Conservation (phyloP, 768 basidiomycete genomes). For the Crassisporium funariophilum region DNA sequence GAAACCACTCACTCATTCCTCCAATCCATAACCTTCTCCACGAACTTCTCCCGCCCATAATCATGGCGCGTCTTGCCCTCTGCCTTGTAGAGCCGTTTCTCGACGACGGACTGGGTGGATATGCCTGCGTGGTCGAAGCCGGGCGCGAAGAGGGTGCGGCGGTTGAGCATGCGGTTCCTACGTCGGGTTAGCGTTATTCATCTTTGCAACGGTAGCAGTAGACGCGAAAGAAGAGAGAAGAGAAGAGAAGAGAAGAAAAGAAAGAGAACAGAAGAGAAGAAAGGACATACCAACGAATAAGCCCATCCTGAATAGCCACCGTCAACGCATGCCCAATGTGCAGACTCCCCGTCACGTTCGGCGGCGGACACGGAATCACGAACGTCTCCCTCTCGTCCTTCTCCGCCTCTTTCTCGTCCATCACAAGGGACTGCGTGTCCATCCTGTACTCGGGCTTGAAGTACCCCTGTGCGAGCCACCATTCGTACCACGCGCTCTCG, state of each 20-base stretch:
- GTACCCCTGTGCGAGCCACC: constrained; percentile 92
- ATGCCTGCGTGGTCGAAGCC: constrained; percentile 99
- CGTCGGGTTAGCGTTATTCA: too few species aligned
- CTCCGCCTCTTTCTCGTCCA: too few species aligned
- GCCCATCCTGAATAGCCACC: constrained; percentile 84
- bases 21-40: constrained; percentile 93
- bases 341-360: constrained; percentile 94
- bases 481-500: constrained; percentile 96
- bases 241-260: neutral
- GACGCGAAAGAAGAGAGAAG: too few species aligned
- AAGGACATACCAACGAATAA: constrained; percentile 82
- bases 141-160: constrained; percentile 85
- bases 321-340: constrained; percentile 97
- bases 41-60: constrained; percentile 90
- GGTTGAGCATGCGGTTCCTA: constrained; percentile 96
- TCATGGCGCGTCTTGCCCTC: constrained; percentile 87
- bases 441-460: constrained; percentile 71
- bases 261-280: neutral
- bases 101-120: constrained; percentile 96
- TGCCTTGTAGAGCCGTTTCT: constrained; percentile 85
- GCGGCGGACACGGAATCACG: constrained; percentile 89
- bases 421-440: constrained; percentile 55
- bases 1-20: constrained; percentile 80
- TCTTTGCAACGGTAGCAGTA: too few species aligned
- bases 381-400: constrained; percentile 60